phyloP scores from a whole-genome alignment of 441 rosid genomes.

The Biscutella laevigata region DNA sequence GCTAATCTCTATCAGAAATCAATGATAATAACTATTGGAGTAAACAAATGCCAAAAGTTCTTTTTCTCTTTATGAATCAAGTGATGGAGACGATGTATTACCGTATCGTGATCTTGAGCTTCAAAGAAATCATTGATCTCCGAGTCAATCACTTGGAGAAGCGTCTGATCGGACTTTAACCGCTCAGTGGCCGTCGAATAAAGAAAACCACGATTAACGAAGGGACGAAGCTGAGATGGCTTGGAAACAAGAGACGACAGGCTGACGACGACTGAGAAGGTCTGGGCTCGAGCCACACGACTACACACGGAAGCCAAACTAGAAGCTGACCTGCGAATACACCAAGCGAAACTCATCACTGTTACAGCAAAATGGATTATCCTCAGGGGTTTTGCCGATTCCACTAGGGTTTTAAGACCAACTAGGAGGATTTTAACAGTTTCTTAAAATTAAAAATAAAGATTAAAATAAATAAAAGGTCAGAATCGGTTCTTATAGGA shows the following conservation, averaged over 20 bases:
- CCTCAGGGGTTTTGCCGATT: slow-evolving; percentile 3
- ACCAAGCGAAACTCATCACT: slow-evolving; percentile 36
- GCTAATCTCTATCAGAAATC: neutral
- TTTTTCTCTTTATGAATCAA: neutral
- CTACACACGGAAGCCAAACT: slow-evolving; percentile 29
- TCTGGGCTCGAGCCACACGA: slow-evolving; percentile 32
- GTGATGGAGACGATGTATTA: neutral
- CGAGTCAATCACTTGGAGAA: slow-evolving; percentile 46
- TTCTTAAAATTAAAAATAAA: too few species aligned
- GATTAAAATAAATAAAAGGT: too few species aligned
- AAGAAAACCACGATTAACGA: slow-evolving; percentile 13
- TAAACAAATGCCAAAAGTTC: neutral
- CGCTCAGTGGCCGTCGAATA: slow-evolving; percentile 32
- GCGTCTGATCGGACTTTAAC: slow-evolving; percentile 37
- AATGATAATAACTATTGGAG: neutral
- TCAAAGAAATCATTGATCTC: slow-evolving; percentile 44
- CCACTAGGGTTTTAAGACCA: slow-evolving; percentile 5
- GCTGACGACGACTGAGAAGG: slow-evolving; percentile 27
- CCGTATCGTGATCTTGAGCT: slow-evolving; percentile 35
- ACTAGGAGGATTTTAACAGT: neutral
- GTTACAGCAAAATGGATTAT: neutral
- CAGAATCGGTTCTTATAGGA: too few species aligned
- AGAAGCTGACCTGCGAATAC: slow-evolving; percentile 48
- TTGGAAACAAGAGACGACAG: slow-evolving; percentile 17
- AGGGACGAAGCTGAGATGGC: slow-evolving; percentile 20